These are phyloP conservation scores for Aureobasidium pullulans DNA, from an alignment of 2,329 filamentous ascomycete genomes.

Conservation along the genomic window DNA sequence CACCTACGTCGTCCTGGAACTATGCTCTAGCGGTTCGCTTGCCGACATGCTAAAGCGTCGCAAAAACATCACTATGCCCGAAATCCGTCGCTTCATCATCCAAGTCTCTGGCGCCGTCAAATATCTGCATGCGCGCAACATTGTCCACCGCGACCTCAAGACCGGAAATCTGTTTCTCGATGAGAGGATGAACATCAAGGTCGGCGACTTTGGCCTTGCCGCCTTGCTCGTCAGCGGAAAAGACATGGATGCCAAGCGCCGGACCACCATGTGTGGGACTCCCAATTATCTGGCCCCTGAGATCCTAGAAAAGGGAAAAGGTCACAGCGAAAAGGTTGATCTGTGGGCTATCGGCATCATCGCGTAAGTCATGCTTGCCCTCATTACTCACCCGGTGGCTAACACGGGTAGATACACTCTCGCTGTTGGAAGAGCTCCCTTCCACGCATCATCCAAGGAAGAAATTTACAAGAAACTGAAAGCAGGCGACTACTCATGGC, in stretches of 20 bases:
- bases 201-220: conserved; percentile 93
- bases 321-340: conserved; percentile 96
- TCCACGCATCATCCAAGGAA: conserved; percentile 84
- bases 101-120: conserved; percentile 96
- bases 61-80: conserved; percentile 83
- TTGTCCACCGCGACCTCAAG: conserved; percentile 94
- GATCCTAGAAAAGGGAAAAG: conserved; percentile 89
- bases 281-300: conserved; percentile 98
- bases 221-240: conserved; percentile 85
- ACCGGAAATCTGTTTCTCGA: conserved; percentile 98
- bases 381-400: conserved; percentile 34
- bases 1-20: conserved; percentile 88
- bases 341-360: conserved; percentile 98
- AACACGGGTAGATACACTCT: conserved; percentile 61
- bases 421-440: conserved; percentile 91
- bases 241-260: conserved; percentile 71
- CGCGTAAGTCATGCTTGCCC: conserved; percentile 48
- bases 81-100: conserved; percentile 87
- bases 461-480: conserved; percentile 68
- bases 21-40: conserved; percentile 91
- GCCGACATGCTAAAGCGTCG: conserved; percentile 97
- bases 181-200: conserved; percentile 91
- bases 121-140: conserved; percentile 91
- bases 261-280: conserved; percentile 92
- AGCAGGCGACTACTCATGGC: conserved; percentile 74